Conservation (phyloP, 2,329 filamentous ascomycete species). For the Colletotrichum acutatum region DNA sequence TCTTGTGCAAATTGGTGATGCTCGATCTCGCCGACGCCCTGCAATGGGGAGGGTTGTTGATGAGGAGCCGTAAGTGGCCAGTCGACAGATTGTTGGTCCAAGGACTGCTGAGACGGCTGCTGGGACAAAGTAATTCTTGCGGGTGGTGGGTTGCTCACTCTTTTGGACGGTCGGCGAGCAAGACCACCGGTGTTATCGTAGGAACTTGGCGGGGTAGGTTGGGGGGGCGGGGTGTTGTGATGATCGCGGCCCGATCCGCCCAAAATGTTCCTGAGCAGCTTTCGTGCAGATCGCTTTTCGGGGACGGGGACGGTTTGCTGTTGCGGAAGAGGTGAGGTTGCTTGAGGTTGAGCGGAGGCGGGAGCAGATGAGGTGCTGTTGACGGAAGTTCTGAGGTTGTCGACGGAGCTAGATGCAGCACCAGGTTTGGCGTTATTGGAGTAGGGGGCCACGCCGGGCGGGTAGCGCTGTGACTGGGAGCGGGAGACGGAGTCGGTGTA, state of each 20-base stretch:
- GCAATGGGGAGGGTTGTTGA: conserved; percentile 56
- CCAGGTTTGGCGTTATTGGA: conserved; percentile 49
- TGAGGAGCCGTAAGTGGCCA: conserved; percentile 46
- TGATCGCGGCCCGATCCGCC: conserved; percentile 50
- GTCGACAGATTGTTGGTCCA: conserved; percentile 47
- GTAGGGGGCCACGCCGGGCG: conserved; percentile 44
- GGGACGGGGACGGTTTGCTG: conserved; percentile 36
- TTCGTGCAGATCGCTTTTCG: conserved; percentile 63
- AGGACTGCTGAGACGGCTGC: conserved; percentile 48
- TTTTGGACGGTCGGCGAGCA: conserved; percentile 67
- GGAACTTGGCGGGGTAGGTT: conserved; percentile 42
- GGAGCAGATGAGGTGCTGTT: conserved; percentile 32
- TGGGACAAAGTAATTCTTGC: conserved; percentile 54
- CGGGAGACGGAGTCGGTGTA: conserved; percentile 60
- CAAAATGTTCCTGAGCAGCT: conserved; percentile 66
- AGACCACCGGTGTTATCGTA: conserved; percentile 63
- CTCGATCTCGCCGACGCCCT: conserved; percentile 54
- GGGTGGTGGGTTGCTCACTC: conserved; percentile 60
- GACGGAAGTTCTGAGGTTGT: conserved; percentile 51
- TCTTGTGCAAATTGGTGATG: conserved; percentile 46
- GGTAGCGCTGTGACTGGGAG: conserved; percentile 64
- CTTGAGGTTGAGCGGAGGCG: conserved; percentile 2
- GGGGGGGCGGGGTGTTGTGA: conserved; percentile 40
- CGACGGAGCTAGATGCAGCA: conserved; percentile 52
- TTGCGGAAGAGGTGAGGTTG: conserved; percentile 35